Evolutionary conservation across 2,329 filamentous ascomycete species (phyloP), one percentile per base, ranked within the genome.

Genomic region (Gnomoniopsis smithogilvyi): DNA sequence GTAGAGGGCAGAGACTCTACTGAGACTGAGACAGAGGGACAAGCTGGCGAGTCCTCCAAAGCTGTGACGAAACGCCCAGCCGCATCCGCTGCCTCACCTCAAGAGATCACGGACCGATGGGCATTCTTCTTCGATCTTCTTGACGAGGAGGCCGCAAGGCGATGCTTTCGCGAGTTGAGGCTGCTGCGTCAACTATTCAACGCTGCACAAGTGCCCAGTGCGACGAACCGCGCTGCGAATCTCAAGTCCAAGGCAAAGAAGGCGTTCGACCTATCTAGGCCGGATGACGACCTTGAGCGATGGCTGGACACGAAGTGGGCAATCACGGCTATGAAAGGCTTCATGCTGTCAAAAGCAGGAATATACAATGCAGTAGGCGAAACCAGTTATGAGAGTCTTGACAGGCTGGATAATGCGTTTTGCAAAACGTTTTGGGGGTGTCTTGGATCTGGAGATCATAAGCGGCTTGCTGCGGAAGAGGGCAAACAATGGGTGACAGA

Each of bases 111-210:
- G 12, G 50, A 58, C 43, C 45, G 56, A 12, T 58, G 56, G 56
- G 51, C 50, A 43, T 58, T 58, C 6, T 58, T 58, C 50, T 58
- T 58, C 56, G 56, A 58, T 30, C 50, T 58, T 3, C 56, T 58
- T 7, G 56, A 58, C 22, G 56, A 58, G 33, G 50, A 58, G 50
- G 56, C 56, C 30, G 50, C 56, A 33, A 53, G 56, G 51, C 22
- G 56, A 22, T 58, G 56, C 34, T 58, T 58, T 50, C 56, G 56
- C 3, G 56, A 58, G 50, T 41, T 58, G 50, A 58, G 50, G 24
- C 50, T 58, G 41, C 43, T 58, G 21, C 56, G 56, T 7, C 56
- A 58, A 43, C 50, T 58, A 12, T 58, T 58, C 34, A 58, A 54
- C 15, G 56, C 56, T 4, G 56, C 56, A 11, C 56, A 58, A n/a